Percentiles rank a stretch among this genome's conserved stretches.
Evolutionary conservation across 73 alveolate genomes (phyloP).

Genomic region (Paramecium biaurelia): DNA sequence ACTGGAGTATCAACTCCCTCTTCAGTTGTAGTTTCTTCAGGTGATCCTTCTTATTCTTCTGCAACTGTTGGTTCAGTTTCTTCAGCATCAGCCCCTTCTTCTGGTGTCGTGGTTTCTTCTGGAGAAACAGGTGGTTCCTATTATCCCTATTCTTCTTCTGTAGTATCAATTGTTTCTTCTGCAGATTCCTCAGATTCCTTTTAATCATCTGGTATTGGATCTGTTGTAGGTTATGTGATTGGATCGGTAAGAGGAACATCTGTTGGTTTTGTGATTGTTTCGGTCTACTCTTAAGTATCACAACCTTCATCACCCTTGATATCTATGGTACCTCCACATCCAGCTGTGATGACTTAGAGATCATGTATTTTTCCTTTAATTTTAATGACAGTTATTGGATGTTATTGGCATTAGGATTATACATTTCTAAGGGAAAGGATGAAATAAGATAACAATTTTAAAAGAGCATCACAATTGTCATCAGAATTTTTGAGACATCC

Average conservation of each 20-base stretch:
- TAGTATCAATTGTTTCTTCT: neutral
- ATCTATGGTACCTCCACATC: conserved; percentile 2
- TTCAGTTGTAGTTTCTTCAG: neutral
- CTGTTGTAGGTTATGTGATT: neutral
- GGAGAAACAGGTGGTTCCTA: neutral
- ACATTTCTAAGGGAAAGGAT: conserved; percentile 16
- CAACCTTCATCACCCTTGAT: neutral
- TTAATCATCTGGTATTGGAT: conserved; percentile 9
- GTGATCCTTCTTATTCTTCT: neutral
- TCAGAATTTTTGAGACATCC: neutral
- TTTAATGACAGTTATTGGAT: conserved; percentile 43
- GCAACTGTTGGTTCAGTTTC: neutral
- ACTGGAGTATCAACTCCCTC: neutral
- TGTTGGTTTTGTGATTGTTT: neutral
- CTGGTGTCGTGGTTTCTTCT: neutral
- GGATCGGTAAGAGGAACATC: neutral
- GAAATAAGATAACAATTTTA: neutral
- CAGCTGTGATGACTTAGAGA: conserved; percentile 5
- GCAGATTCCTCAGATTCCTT: neutral
- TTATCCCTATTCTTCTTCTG: neutral
- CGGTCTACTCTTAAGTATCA: neutral
- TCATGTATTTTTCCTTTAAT: conserved; percentile 37
- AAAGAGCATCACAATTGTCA: conserved; percentile 15
- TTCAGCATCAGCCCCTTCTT: neutral
- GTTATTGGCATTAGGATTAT: conserved; percentile 10